Base-by-base conservation (phyloP, 1,139 yeast species). In the Yamadazyma taylorii region DNA sequence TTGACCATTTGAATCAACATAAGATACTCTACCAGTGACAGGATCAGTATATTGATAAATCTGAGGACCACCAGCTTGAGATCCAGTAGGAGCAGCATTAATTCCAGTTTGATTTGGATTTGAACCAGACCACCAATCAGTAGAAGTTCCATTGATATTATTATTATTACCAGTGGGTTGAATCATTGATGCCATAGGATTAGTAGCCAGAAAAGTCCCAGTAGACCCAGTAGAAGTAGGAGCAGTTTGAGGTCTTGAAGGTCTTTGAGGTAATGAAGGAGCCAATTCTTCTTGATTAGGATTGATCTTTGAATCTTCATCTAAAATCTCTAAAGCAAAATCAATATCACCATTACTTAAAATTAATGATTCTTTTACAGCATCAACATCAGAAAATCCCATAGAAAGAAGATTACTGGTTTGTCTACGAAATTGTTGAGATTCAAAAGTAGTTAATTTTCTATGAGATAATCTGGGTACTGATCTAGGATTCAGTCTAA, bases 11-110 rank as follows among this genome's bases (percentile, higher is more conserved):
- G 71, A 58, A 50, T 80, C 86, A 32, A 80, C 68, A 47, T 79
- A 78, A 32, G 75, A 75, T n/a, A 79, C 57, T 38, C 71, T 72
- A 16, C 85, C 85, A 0, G 84, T 78, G 11, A 69, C 56, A 5
- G 85, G 85, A 47, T 80, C 85, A 8, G 82, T 69, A 50, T 78
- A 80, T 51, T 79, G 85, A 48, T 74, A 80, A 29, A 76, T 70
- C 39, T 68, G 74, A 3, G 73, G 73, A 34, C 29, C 53, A 11
- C 14, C 3, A 21, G 28, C 9, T 22, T n/a, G 9, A 40, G 41
- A 35, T n/a, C 42, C 43, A 14, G 44, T 30, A n/a, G 29, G 53
- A 11, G 17, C 3, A 21, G 28, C 9, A 28, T n/a, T 14, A 40
- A 41, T 35, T n/a, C 42, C 43, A 14, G 44, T 30, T 34, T 48